Conservation (phyloP, 1,284 basidiomycete genomes). For the Leccinum angustisporum region DNA sequence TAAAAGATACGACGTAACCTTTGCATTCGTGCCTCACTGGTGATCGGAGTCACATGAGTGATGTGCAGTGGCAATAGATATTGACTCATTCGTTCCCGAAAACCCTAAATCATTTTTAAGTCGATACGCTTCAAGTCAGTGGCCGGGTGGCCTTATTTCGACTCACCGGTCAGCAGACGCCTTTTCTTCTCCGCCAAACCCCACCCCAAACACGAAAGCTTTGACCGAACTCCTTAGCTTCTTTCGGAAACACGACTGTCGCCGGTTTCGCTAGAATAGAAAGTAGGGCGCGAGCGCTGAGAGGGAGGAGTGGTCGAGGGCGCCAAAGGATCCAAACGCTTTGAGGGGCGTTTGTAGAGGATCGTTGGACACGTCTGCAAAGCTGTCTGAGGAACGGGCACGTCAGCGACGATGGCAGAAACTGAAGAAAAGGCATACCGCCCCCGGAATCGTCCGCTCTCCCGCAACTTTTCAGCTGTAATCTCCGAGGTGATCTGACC, state of each 20-base stretch:
- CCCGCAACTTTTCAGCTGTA: slow-evolving; percentile 78
- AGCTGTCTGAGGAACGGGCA: slow-evolving; percentile 17
- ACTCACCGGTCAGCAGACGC: slow-evolving; percentile 28
- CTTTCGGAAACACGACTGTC: too few species aligned
- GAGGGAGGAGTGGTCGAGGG: slow-evolving; percentile 49
- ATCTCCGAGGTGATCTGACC: slow-evolving; percentile 71
- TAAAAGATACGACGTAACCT: background rate
- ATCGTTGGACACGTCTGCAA: slow-evolving; percentile 39
- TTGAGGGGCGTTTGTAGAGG: slow-evolving; percentile 72
- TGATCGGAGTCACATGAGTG: background rate
- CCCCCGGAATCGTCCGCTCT: slow-evolving; percentile 59
- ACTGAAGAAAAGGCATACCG: slow-evolving; percentile 38
- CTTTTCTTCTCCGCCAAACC: slow-evolving; percentile 45
- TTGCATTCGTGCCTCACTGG: background rate
- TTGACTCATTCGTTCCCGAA: background rate
- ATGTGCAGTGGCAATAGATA: background rate
- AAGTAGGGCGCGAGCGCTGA: slow-evolving; percentile 66
- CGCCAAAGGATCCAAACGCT: slow-evolving; percentile 71
- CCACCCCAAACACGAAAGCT: slow-evolving; percentile 51
- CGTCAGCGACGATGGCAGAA: background rate
- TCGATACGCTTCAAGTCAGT: background rate
- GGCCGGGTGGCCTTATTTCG: background rate
- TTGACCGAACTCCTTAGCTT: slow-evolving; percentile 19
- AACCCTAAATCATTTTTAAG: background rate
- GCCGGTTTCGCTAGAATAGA: too few species aligned